Percentiles rank a stretch among this genome's conserved stretches.
Evolutionary conservation across 352 stramenopile genomes (phyloP).

Genomic region (Thalassiosira hispida): DNA sequence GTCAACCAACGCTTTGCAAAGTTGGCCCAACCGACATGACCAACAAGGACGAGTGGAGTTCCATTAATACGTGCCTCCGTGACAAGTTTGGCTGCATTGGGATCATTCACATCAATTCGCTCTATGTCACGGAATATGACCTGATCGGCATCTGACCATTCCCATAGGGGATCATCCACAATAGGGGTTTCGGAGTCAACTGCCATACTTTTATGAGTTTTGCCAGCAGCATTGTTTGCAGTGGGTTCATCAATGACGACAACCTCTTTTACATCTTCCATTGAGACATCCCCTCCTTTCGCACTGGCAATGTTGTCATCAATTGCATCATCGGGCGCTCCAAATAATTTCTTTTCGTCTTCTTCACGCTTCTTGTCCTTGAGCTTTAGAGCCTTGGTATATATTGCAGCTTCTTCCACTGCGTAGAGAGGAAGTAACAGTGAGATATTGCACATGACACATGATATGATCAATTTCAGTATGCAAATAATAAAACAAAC

Average conservation of each 20-base stretch:
- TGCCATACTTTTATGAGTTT: background rate
- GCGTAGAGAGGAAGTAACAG: background rate
- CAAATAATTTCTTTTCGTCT: constrained; percentile 55
- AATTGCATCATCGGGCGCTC: constrained; percentile 11
- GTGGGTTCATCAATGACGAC: constrained; percentile 9
- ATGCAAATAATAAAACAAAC: background rate
- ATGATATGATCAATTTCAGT: constrained; percentile 6
- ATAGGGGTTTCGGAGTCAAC: constrained; percentile 13
- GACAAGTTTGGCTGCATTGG: constrained; percentile 48
- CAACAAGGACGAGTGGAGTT: constrained; percentile 70
- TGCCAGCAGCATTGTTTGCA: constrained; percentile 1
- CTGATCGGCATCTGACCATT: constrained; percentile 55
- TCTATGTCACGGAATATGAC: constrained; percentile 59
- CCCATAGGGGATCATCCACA: constrained; percentile 45
- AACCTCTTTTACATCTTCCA: constrained; percentile 11
- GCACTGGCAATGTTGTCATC: constrained; percentile 1
- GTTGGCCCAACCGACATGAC: constrained; percentile 71
- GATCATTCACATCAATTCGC: constrained; percentile 68
- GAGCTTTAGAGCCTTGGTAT: constrained; percentile 44
- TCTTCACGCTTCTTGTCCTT: constrained; percentile 53
- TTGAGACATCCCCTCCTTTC: constrained; percentile 1
- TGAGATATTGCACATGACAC: constrained; percentile 8
- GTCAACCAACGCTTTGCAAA: constrained; percentile 78
- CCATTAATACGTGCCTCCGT: constrained; percentile 68
- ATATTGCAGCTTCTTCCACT: constrained; percentile 63